A percentile compares a stretch with the other conserved stretches of the same genome.
phyloP scores from a whole-genome alignment of 148 eudicot species.

The Beta vulgaris region DNA sequence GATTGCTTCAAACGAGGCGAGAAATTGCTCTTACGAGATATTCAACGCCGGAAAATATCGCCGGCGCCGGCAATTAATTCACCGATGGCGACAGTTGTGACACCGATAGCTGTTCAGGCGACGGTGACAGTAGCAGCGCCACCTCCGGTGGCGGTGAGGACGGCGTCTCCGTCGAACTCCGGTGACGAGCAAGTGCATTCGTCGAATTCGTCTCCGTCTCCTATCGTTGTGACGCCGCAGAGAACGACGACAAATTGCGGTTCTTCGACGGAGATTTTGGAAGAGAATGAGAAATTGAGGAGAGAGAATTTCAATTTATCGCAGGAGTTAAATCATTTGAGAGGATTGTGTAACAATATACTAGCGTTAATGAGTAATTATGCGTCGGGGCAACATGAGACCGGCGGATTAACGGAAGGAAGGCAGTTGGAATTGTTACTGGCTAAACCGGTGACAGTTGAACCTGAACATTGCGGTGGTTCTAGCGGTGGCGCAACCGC shows the following conservation, averaged over 20 bases:
- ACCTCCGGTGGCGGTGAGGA: constrained; percentile 22
- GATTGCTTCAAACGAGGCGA: constrained; percentile 73
- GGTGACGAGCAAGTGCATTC: constrained; percentile 74
- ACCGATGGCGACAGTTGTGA: neutral
- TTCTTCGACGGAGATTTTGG: constrained; percentile 47
- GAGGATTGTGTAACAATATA: constrained; percentile 55
- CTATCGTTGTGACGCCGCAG: constrained; percentile 12
- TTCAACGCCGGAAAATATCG: constrained; percentile 71
- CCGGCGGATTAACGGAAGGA: constrained; percentile 31
- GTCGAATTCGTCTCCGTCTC: constrained; percentile 58
- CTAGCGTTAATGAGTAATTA: constrained; percentile 50
- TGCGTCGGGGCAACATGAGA: constrained; percentile 40
- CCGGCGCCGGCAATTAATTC: constrained; percentile 17
- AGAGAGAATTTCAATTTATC: constrained; percentile 50
- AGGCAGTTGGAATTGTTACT: constrained; percentile 34
- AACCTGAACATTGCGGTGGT: constrained; percentile 13
- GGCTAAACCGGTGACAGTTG: constrained; percentile 15
- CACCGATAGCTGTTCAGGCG: neutral
- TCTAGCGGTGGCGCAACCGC: constrained; percentile 23
- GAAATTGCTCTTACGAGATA: constrained; percentile 53
- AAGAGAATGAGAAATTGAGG: constrained; percentile 70
- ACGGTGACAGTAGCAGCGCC: constrained; percentile 34
- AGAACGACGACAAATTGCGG: constrained; percentile 11
- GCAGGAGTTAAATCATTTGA: constrained; percentile 51
- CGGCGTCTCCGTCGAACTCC: constrained; percentile 50